Evolutionary conservation across 495 filamentous ascomycete species (phyloP), one percentile per base, ranked within the genome.

Genomic region (Chaetomidium leptoderma): DNA sequence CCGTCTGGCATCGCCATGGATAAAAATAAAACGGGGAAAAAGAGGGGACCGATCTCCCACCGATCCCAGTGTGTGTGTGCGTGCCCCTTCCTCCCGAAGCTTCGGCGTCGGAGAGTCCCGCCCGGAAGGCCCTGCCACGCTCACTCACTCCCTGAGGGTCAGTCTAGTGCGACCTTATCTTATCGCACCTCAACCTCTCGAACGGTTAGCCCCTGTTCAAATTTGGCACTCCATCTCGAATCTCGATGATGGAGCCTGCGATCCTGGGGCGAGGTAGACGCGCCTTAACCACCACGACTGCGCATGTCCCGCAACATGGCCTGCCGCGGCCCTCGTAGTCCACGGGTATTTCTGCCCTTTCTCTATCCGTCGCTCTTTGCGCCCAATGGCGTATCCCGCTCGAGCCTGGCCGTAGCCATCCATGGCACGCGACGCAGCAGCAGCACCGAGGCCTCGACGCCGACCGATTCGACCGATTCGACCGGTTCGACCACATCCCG

Each of bases 281-380:
- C 30, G 13, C 45, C 17, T 48, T 37, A 23, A 30, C 17, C 44
- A 33, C 24, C 46, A n/a, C 44, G 37, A 23, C 24, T 5, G 48
- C n/a, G 13, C 40, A 42, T 27, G 30, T 42, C 35, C 13, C 46
- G 61, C 58, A 70, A 52, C 51, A 81, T 81, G 79, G 70, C 76
- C 58, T 73, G 74, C 51, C 67, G 78, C 55, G 77, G 74, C 63
- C 58, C 76, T 11, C 56, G 70, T 10, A 60, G 69, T 24, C 70
- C 71, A 14, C 72, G 74, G 19, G 74, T 80, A 43, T 69, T 85
- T 55, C 78, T 86, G 3, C 85, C 83, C 8, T 89, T 88, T 65
- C 78, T 88, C 17, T 88, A 87, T 64, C 85, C 86, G 5, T 79
- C 76, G 29, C 58, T 86, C 21, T 71, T 74, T 58, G 60, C 64